A percentile compares a stretch with the other conserved stretches of the same genome.
These are phyloP conservation scores for Xylaria sp. DNA, from an alignment of 2,329 filamentous ascomycete genomes.

Conservation along the genomic window DNA sequence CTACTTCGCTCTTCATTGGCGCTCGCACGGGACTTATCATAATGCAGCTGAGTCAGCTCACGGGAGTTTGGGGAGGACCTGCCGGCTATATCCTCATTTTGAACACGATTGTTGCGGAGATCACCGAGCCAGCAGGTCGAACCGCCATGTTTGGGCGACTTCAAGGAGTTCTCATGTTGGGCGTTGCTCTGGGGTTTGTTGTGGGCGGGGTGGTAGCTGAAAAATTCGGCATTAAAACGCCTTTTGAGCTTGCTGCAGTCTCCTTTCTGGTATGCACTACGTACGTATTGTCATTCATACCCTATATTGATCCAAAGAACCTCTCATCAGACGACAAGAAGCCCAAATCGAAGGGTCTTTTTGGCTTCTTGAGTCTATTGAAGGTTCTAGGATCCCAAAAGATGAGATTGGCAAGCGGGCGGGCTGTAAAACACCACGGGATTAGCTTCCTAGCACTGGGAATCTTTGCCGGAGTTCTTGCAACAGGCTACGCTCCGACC, in stretches of 20 bases:
- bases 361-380: conserved; percentile 35
- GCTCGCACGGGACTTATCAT: conserved; percentile 69
- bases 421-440: conserved; percentile 38
- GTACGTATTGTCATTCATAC: conserved; percentile 38
- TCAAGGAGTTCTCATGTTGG: conserved; percentile 43
- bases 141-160: conserved; percentile 69
- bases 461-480: conserved; percentile 41
- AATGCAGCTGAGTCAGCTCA: conserved; percentile 73
- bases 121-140: conserved; percentile 65
- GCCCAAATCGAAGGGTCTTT: conserved; percentile 31
- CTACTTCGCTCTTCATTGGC: conserved; percentile 69
- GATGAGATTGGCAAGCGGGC: conserved; percentile 38
- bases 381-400: conserved; percentile 38
- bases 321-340: conserved; percentile 32
- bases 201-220: conserved; percentile 41
- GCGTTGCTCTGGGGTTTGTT: conserved; percentile 38
- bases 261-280: conserved; percentile 36
- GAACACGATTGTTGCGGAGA: conserved; percentile 73
- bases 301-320: conserved; percentile 42
- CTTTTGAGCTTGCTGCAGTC: conserved; percentile 41
- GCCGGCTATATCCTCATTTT: conserved; percentile 74
- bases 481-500: conserved; percentile 42
- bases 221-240: conserved; percentile 36
- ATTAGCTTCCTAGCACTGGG: conserved; percentile 40
- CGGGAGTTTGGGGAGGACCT: conserved; percentile 73